phyloP scores from a whole-genome alignment of 306 rosid species.

The Heteromeles arbutifolia region DNA sequence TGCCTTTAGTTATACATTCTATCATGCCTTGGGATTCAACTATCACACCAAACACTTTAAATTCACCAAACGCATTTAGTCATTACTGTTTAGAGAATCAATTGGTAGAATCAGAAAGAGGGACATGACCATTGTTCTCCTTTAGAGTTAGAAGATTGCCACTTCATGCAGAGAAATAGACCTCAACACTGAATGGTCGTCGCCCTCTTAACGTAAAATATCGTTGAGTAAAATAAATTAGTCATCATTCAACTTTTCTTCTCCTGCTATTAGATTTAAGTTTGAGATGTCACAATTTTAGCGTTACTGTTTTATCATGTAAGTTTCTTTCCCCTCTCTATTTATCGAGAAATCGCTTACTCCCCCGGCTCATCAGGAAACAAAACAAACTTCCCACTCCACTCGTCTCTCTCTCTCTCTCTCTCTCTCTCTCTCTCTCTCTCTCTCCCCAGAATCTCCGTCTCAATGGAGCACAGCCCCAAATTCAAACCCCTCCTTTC shows the following conservation, averaged over 20 bases:
- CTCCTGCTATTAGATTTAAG: not conserved
- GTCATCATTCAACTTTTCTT: conserved; percentile 4
- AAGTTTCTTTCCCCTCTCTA: too few species aligned
- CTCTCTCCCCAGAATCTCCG: not conserved
- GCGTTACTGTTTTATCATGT: too few species aligned
- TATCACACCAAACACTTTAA: not conserved
- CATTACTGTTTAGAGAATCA: not conserved
- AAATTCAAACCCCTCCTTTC: conserved; percentile 21
- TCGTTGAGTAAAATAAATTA: too few species aligned
- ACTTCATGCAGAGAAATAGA: conserved; percentile 6
- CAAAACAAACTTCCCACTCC: conserved; percentile 3
- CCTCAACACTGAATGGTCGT: not conserved
- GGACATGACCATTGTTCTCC: not conserved
- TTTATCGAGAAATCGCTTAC: not conserved
- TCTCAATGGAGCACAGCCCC: conserved; percentile 48
- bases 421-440: not conserved
- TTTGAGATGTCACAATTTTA: too few species aligned
- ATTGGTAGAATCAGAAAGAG: not conserved
- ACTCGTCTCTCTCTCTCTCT: conserved; percentile 3
- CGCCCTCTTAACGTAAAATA: too few species aligned
- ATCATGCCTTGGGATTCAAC: not conserved
- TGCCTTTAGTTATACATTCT: not conserved
- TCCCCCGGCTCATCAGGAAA: conserved; percentile 2
- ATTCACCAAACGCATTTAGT: not conserved
- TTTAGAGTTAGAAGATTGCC: not conserved